These are phyloP conservation scores for Penicillium sp. DNA, from an alignment of 2,329 filamentous ascomycete species.

Conservation along the genomic window DNA sequence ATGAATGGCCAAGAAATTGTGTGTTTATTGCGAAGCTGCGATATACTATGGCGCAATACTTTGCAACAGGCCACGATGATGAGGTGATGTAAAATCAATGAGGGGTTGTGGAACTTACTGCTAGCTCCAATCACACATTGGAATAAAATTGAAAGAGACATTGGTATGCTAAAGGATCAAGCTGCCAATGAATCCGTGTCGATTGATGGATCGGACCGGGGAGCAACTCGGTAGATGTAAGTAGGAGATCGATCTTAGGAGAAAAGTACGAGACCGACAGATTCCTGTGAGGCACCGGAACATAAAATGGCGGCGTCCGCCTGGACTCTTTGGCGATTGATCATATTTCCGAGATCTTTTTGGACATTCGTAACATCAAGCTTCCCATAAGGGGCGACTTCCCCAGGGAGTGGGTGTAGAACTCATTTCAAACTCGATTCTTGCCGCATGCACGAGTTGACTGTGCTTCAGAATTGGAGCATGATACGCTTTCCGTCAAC, in stretches of 20 bases:
- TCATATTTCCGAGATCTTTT: neutral
- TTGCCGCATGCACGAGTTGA: slow-evolving; percentile 39
- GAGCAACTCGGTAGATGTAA: neutral
- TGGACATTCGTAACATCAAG: neutral
- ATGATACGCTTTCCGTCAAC: slow-evolving; percentile 38
- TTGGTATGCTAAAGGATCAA: neutral
- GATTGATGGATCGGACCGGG: neutral
- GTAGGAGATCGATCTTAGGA: neutral
- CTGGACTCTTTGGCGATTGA: too few species aligned
- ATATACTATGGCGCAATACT: slow-evolving; percentile 6
- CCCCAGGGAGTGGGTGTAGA: slow-evolving; percentile 36
- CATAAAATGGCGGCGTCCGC: too few species aligned
- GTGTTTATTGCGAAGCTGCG: neutral
- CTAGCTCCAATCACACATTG: neutral
- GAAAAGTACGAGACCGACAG: neutral
- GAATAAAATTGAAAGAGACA: neutral
- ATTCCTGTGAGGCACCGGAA: too few species aligned
- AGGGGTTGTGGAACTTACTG: neutral
- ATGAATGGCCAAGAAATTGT: slow-evolving; percentile 1
- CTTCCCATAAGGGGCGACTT: slow-evolving; percentile 4
- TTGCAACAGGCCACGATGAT: neutral
- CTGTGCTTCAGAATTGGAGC: slow-evolving; percentile 39
- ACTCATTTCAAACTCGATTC: slow-evolving; percentile 48
- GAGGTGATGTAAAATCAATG: neutral
- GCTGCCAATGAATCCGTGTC: neutral